Conservation (phyloP, 345 rosid genomes). For the Gossypium bickii region DNA sequence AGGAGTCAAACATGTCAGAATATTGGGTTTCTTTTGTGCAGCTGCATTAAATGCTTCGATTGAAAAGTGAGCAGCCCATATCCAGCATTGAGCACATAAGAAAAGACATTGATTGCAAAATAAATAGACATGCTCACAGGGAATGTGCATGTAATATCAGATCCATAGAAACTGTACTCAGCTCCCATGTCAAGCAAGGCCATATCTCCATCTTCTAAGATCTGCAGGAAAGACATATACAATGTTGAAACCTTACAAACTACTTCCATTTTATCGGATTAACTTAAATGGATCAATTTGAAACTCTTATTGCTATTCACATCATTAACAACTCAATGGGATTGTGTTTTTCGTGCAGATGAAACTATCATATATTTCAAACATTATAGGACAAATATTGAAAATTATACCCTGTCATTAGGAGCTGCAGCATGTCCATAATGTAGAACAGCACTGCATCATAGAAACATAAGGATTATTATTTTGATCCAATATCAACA, state of each 20-base stretch:
- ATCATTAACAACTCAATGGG: neutral
- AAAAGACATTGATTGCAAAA: neutral
- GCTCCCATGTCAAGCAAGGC: conserved; percentile 98
- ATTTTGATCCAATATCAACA: neutral
- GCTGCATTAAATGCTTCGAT: neutral
- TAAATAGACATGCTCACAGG: conserved; percentile 53
- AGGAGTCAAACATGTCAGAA: neutral
- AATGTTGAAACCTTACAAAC: conserved; percentile 7
- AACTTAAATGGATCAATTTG: neutral
- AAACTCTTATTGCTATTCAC: neutral
- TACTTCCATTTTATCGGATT: neutral
- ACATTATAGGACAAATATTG: conserved; percentile 7
- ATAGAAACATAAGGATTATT: conserved; percentile 15
- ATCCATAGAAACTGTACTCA: conserved; percentile 84
- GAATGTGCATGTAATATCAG: conserved; percentile 93
- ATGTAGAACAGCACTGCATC: conserved; percentile 82
- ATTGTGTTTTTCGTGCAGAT: neutral
- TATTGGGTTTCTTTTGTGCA: neutral
- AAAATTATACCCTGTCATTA: conserved; percentile 67
- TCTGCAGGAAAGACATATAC: conserved; percentile 41
- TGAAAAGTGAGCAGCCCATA: neutral
- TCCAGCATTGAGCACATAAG: neutral
- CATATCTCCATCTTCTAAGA: conserved; percentile 76
- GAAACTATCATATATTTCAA: neutral
- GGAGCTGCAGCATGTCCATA: conserved; percentile 99